phyloP scores from a whole-genome alignment of 345 rosid species.

The Angophora floribunda region DNA sequence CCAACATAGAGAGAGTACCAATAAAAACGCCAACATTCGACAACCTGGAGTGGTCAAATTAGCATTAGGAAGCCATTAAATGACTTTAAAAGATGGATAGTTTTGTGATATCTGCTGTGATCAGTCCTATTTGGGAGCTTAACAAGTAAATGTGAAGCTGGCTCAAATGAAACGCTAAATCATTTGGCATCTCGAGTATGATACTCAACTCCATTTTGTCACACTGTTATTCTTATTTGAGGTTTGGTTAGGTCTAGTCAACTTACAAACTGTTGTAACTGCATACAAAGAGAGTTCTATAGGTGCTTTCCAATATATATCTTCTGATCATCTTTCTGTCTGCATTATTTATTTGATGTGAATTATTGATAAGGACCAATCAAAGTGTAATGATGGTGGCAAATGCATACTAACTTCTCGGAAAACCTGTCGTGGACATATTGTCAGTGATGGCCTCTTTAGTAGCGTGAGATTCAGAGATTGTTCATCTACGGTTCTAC shows the following conservation, averaged over 20 bases:
- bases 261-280: neutral
- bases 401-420: neutral
- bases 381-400: no score
- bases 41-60: neutral
- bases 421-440: neutral
- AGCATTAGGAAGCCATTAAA: neutral
- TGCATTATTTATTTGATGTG: neutral
- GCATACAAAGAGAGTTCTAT: neutral
- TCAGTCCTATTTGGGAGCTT: neutral
- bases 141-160: neutral
- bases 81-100: neutral
- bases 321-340: neutral
- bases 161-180: neutral
- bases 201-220: neutral
- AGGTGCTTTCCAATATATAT: neutral
- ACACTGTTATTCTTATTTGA: neutral
- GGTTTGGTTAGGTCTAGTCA: neutral
- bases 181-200: neutral
- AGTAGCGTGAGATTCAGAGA: neutral
- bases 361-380: neutral
- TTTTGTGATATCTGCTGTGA: neutral
- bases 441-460: neutral
- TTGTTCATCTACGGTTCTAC: no score
- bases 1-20: neutral
- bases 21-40: neutral